These are phyloP conservation scores for Rhodotorula sp. DNA, from an alignment of 1,284 basidiomycete genomes.

Conservation along the genomic window DNA sequence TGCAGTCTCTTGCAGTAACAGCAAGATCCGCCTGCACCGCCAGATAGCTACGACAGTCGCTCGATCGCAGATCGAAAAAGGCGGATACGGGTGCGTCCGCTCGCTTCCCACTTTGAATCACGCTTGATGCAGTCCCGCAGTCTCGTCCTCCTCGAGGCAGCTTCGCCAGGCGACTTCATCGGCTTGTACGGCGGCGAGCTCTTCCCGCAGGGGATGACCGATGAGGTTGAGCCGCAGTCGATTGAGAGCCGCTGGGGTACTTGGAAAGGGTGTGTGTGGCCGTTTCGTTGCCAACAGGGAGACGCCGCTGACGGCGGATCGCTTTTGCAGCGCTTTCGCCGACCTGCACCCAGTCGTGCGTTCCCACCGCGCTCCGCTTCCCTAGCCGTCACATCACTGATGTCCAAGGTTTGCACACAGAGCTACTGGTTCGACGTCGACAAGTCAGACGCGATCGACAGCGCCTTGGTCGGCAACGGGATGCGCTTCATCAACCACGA, in stretches of 20 bases:
- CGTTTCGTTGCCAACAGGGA: too few species aligned
- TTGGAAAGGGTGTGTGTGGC: slow-evolving; percentile 1
- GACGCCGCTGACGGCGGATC: neutral
- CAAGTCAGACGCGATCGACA: slow-evolving; percentile 1
- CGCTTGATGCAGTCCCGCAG: neutral
- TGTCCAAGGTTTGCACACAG: neutral
- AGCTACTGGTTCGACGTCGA: slow-evolving; percentile 18
- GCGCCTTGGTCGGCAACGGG: neutral
- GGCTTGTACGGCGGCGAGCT: slow-evolving; percentile 17
- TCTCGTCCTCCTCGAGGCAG: neutral
- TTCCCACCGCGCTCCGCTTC: neutral
- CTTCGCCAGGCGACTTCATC: neutral
- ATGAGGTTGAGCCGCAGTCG: neutral
- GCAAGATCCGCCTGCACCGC: neutral
- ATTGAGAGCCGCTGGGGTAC: neutral
- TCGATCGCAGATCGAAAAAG: neutral
- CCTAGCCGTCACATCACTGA: neutral
- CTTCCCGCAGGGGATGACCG: neutral
- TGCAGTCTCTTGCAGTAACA: neutral
- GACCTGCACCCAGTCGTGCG: neutral
- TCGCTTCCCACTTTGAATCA: too few species aligned
- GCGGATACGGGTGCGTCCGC: slow-evolving; percentile 10
- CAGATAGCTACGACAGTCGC: neutral
- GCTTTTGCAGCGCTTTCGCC: neutral
- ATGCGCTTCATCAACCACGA: slow-evolving; percentile 15